Percentiles rank a stretch among this genome's conserved stretches.
Conservation (phyloP, 495 filamentous ascomycete species). For the Penicillium paradoxum region DNA sequence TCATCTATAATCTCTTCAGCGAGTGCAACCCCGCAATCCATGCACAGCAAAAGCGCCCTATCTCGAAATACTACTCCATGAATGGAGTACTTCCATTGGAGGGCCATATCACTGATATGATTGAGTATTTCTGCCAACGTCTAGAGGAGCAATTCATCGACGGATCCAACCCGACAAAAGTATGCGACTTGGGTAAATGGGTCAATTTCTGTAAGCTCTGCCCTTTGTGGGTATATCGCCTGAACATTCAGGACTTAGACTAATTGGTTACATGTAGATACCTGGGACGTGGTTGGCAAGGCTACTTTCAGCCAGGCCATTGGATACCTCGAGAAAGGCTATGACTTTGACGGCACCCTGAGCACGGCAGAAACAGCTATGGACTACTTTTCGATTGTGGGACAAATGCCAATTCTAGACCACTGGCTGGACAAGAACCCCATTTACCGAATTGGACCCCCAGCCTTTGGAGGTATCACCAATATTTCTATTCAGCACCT, state of each 20-base stretch:
- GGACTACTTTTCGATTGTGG: conserved; percentile 30
- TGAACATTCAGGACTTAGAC: not conserved
- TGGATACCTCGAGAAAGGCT: conserved; percentile 35
- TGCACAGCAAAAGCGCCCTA: conserved; percentile 28
- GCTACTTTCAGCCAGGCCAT: conserved; percentile 32
- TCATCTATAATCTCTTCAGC: conserved; percentile 31
- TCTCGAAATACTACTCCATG: conserved; percentile 33
- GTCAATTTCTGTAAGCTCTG: conserved; percentile 21
- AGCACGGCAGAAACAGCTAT: conserved; percentile 11
- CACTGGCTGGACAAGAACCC: conserved; percentile 57
- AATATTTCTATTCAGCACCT: conserved; percentile 24
- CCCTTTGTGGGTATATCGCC: not conserved
- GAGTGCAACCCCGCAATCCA: conserved; percentile 26
- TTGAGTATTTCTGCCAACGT: conserved; percentile 26
- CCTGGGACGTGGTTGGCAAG: conserved; percentile 33
- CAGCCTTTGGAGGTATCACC: conserved; percentile 18
- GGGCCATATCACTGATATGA: conserved; percentile 27
- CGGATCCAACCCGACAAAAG: conserved; percentile 10
- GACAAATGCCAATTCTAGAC: conserved; percentile 62
- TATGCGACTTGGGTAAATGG: conserved; percentile 31
- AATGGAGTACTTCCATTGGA: conserved; percentile 29
- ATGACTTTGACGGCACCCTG: conserved; percentile 26
- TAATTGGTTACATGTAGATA: conserved; percentile 19
- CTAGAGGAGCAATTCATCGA: conserved; percentile 31
- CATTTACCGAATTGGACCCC: conserved; percentile 20